phyloP scores from a whole-genome alignment of 2,329 filamentous ascomycete species.

The Xylariaceae sp. region DNA sequence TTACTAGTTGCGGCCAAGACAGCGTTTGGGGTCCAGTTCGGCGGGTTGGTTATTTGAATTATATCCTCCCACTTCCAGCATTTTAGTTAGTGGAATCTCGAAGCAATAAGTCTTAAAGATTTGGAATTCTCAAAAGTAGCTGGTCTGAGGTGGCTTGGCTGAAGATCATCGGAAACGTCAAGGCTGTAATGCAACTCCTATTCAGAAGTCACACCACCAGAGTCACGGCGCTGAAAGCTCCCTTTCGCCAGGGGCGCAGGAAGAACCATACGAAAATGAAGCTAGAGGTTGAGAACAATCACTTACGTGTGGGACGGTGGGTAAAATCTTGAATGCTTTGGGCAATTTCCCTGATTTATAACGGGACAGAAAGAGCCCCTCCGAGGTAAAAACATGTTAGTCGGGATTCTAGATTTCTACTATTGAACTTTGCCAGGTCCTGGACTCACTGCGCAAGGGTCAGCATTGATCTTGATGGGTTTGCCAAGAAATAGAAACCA shows the following conservation, averaged over 20 bases:
- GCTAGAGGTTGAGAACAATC: background rate
- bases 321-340: conserved; percentile 97
- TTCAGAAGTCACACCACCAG: background rate
- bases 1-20: conserved; percentile 87
- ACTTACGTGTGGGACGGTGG: conserved; percentile 74
- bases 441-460: conserved; percentile 20
- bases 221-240: background rate
- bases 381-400: conserved; percentile 15
- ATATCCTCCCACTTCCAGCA: conserved; percentile 77
- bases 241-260: background rate
- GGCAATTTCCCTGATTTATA: conserved; percentile 97
- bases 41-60: conserved; percentile 79
- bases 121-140: background rate
- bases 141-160: background rate
- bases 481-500: background rate
- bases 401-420: conserved; percentile 3
- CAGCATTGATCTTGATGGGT: background rate
- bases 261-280: background rate
- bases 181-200: background rate
- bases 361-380: conserved; percentile 74
- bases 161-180: background rate
- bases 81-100: conserved; percentile 12
- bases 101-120: background rate
- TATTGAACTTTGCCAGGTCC: background rate
- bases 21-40: conserved; percentile 71